Conservation (phyloP, 2,329 filamentous ascomycete species). For the Cladophialophora chaetospira region DNA sequence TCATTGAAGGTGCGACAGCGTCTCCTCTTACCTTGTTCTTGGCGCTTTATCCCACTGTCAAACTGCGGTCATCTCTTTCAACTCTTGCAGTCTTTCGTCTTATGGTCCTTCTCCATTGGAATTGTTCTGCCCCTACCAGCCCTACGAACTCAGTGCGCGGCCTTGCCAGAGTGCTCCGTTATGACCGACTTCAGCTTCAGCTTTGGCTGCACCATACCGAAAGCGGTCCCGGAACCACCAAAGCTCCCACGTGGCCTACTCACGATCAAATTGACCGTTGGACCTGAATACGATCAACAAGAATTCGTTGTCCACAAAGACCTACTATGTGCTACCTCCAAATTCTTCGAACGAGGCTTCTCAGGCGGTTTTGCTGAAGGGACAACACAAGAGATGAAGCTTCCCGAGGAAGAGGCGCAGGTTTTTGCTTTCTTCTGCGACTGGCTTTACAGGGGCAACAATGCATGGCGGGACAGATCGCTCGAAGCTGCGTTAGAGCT, state of each 20-base stretch:
- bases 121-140: no score
- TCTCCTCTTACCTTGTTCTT: background rate
- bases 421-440: constrained; percentile 59
- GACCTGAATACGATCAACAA: constrained; percentile 45
- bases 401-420: constrained; percentile 52
- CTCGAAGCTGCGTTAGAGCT: background rate
- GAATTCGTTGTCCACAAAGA: constrained; percentile 49
- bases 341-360: constrained; percentile 45
- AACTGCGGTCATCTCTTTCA: background rate
- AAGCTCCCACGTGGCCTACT: constrained; percentile 2
- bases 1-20: background rate
- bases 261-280: constrained; percentile 46
- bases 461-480: background rate
- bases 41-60: background rate
- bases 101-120: background rate
- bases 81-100: background rate
- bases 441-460: constrained; percentile 49
- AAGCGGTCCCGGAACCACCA: background rate
- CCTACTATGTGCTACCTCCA: constrained; percentile 51
- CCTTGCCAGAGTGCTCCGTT: no score
- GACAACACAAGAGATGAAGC: constrained; percentile 47
- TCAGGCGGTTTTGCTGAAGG: constrained; percentile 20
- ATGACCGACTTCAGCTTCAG: background rate
- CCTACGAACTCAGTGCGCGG: no score
- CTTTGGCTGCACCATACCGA: background rate